Percentiles rank a stretch among this genome's conserved stretches.
These are phyloP conservation scores for Pythium rishiriense DNA, from an alignment of 352 stramenopile species.

Conservation along the genomic window DNA sequence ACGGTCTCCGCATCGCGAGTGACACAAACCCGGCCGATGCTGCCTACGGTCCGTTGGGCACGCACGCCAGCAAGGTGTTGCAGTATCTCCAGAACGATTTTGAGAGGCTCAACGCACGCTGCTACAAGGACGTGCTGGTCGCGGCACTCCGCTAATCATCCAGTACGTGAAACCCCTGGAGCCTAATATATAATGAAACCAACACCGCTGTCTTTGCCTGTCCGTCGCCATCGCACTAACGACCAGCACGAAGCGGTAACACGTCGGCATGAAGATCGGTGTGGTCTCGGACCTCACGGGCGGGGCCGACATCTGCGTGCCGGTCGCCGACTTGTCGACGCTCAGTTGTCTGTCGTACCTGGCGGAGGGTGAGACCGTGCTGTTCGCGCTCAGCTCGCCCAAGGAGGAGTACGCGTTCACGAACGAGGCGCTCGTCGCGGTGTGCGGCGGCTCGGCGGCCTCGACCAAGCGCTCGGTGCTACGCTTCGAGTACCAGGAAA, in stretches of 20 bases:
- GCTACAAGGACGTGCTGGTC: constrained; percentile 48
- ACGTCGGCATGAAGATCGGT: background rate
- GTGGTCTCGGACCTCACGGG: constrained; percentile 38
- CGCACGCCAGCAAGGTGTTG: constrained; percentile 38
- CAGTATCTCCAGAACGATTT: constrained; percentile 45
- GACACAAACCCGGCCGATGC: constrained; percentile 33
- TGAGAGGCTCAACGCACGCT: constrained; percentile 38
- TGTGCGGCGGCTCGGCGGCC: constrained; percentile 38
- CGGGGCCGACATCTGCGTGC: constrained; percentile 53
- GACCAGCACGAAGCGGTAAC: background rate
- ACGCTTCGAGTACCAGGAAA: constrained; percentile 44
- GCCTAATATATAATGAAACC: too few species aligned
- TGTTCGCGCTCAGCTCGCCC: constrained; percentile 57
- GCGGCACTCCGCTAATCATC: constrained; percentile 4
- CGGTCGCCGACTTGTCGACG: constrained; percentile 31
- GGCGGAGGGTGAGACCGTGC: constrained; percentile 39
- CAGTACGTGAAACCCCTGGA: background rate
- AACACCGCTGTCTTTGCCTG: too few species aligned
- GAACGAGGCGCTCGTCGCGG: constrained; percentile 52
- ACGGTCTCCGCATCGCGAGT: constrained; percentile 2
- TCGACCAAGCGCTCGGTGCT: constrained; percentile 48
- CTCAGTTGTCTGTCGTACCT: constrained; percentile 37
- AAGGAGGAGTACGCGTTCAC: constrained; percentile 71
- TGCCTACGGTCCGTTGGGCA: constrained; percentile 21
- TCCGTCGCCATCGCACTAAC: background rate